Evolutionary conservation across 148 eudicot genomes (phyloP).

Genomic region (Spergularia bocconei): DNA sequence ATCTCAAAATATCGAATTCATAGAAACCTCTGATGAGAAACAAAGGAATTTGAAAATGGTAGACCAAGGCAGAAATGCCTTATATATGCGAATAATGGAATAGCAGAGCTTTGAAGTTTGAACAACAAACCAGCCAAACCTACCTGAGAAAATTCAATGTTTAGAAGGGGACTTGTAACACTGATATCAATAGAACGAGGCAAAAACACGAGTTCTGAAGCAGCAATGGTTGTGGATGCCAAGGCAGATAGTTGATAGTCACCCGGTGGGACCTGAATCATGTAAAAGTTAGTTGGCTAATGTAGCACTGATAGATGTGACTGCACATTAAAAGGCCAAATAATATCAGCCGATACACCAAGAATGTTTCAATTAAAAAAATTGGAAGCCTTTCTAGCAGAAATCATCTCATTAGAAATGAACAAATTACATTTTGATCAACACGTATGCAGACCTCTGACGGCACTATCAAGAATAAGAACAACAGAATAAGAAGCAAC

Average conservation of each 20-base stretch:
- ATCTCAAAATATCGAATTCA: not conserved
- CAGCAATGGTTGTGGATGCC: slow-evolving; percentile 65
- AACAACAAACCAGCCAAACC: slow-evolving; percentile 1
- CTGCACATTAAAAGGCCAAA: not conserved
- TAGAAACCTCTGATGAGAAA: not conserved
- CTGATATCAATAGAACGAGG: slow-evolving; percentile 71
- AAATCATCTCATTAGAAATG: no score
- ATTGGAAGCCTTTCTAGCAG: not conserved
- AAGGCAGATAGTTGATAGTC: slow-evolving; percentile 92
- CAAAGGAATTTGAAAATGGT: not conserved
- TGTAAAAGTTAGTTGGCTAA: slow-evolving; percentile 7
- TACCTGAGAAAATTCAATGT: slow-evolving; percentile 90
- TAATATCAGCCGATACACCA: not conserved
- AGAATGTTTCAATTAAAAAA: not conserved
- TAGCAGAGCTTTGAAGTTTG: not conserved
- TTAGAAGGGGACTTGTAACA: slow-evolving; percentile 72
- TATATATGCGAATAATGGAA: not conserved
- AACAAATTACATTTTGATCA: no score
- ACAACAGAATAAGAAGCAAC: not conserved
- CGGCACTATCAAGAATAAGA: no score
- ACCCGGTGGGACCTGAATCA: slow-evolving; percentile 83
- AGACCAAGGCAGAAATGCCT: not conserved
- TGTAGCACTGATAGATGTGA: not conserved
- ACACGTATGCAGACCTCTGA: no score
- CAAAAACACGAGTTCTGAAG: slow-evolving; percentile 75